Conservation (phyloP, 148 eudicot genomes). For the Cornus controversa region DNA sequence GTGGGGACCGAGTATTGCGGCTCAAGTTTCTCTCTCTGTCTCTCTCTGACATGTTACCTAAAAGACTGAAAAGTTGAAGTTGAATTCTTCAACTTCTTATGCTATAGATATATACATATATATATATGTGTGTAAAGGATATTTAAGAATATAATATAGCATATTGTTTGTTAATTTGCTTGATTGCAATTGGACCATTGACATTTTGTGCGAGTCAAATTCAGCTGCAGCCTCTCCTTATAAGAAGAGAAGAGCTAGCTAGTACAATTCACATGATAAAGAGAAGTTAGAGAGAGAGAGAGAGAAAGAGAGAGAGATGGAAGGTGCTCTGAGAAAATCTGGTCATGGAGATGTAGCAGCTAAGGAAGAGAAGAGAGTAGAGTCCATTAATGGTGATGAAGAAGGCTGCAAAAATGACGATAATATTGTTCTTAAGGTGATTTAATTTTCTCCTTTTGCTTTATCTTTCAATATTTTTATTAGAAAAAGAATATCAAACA, state of each 20-base stretch:
- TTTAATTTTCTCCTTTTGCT: not conserved
- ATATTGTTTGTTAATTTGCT: too few species aligned
- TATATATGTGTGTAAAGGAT: too few species aligned
- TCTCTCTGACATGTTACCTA: conserved; percentile 8
- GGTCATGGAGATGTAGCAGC: conserved; percentile 10
- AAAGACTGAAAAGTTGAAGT: conserved; percentile 57
- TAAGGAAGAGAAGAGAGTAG: conserved; percentile 25
- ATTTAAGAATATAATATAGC: too few species aligned
- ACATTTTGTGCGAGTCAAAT: conserved; percentile 38
- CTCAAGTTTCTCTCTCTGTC: conserved; percentile 4
- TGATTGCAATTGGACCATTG: conserved; percentile 17
- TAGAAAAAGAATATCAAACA: not conserved
- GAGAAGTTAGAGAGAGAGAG: not conserved
- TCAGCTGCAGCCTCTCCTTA: conserved; percentile 24
- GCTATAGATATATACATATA: too few species aligned
- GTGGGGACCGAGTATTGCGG: conserved; percentile 30
- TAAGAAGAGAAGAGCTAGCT: conserved; percentile 11
- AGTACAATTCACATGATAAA: not conserved
- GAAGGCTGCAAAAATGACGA: conserved; percentile 23
- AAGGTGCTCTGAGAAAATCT: conserved; percentile 23
- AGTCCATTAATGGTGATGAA: conserved; percentile 16
- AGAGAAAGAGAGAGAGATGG: conserved; percentile 22
- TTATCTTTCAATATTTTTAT: too few species aligned
- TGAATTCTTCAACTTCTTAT: conserved; percentile 40
- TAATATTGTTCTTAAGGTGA: conserved; percentile 22